A percentile compares a stretch with the other conserved stretches of the same genome.
Evolutionary conservation across 768 basidiomycete species (phyloP).

Genomic region (Termitomyces bulborhizus): DNA sequence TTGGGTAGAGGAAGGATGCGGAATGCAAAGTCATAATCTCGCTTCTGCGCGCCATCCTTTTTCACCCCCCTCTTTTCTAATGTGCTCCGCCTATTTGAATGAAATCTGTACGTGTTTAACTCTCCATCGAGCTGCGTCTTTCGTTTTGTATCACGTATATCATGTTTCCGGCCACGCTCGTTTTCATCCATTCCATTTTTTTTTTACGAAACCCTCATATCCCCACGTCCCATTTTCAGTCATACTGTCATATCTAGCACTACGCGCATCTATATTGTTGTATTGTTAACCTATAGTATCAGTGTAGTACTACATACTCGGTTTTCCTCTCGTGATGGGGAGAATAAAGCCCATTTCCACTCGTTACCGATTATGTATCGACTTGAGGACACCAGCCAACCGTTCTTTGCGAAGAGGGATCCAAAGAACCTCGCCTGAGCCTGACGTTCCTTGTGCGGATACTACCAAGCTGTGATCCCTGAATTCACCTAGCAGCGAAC

Average conservation of each 20-base stretch:
- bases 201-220: neutral
- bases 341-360: slow-evolving; percentile 8
- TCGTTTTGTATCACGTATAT: slow-evolving; percentile 3
- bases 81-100: neutral
- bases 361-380: slow-evolving; percentile 6
- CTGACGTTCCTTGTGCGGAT: slow-evolving; percentile 33
- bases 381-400: slow-evolving; percentile 40
- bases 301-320: slow-evolving; percentile 12
- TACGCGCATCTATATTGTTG: slow-evolving; percentile 18
- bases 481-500: slow-evolving; percentile 83
- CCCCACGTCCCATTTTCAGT: neutral
- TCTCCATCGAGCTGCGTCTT: neutral
- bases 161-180: slow-evolving; percentile 2
- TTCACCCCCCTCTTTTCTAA: neutral
- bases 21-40: neutral
- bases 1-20: slow-evolving; percentile 5
- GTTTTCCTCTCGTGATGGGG: slow-evolving; percentile 5
- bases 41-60: neutral
- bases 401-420: slow-evolving; percentile 81
- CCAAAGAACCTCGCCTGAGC: slow-evolving; percentile 68
- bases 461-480: slow-evolving; percentile 87
- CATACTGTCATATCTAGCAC: slow-evolving; percentile 14
- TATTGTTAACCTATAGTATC: slow-evolving; percentile 16
- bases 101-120: neutral
- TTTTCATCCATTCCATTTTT: neutral